Evolutionary conservation across 1,139 yeast species (phyloP).

Genomic region (Saccharomyces hybrid): DNA sequence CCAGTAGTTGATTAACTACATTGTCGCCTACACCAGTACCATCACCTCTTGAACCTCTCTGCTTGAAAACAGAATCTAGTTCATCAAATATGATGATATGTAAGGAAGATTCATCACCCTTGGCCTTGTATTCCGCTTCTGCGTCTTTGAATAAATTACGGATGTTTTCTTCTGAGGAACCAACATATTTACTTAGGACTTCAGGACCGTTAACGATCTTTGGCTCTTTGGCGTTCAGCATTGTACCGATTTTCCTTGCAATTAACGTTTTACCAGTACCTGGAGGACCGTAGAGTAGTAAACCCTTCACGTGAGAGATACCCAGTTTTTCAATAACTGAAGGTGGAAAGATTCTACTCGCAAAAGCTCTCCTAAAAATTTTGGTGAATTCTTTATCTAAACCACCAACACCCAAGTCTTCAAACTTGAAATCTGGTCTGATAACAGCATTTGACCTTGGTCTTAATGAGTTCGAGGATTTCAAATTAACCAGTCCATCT

Average conservation of each 20-base stretch:
- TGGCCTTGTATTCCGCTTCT: conserved; percentile 84
- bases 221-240: conserved; percentile 97
- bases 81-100: conserved; percentile 97
- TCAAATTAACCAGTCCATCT: conserved; percentile 61
- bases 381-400: conserved; percentile 87
- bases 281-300: conserved; percentile 89
- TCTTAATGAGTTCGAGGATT: conserved; percentile 47
- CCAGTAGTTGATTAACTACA: conserved; percentile 91
- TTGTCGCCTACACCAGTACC: conserved; percentile 99
- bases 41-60: conserved; percentile 93
- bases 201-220: conserved; percentile 98
- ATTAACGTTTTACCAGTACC: conserved; percentile 98
- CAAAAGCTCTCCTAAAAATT: conserved; percentile 94
- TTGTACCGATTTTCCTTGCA: conserved; percentile 93
- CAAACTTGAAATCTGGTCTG: conserved; percentile 91
- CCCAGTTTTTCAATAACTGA: conserved; percentile 87
- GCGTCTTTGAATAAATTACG: conserved; percentile 96
- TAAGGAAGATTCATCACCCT: conserved; percentile 87
- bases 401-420: conserved; percentile 98
- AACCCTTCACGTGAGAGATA: conserved; percentile 89
- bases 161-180: conserved; percentile 94
- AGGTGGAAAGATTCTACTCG: conserved; percentile 91
- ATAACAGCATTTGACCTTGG: conserved; percentile 80
- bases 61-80: conserved; percentile 94
- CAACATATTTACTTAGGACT: conserved; percentile 90